A percentile compares a stretch with the other conserved stretches of the same genome.
phyloP scores from a whole-genome alignment of 2,329 filamentous ascomycete genomes.

The Lojkania enalia region DNA sequence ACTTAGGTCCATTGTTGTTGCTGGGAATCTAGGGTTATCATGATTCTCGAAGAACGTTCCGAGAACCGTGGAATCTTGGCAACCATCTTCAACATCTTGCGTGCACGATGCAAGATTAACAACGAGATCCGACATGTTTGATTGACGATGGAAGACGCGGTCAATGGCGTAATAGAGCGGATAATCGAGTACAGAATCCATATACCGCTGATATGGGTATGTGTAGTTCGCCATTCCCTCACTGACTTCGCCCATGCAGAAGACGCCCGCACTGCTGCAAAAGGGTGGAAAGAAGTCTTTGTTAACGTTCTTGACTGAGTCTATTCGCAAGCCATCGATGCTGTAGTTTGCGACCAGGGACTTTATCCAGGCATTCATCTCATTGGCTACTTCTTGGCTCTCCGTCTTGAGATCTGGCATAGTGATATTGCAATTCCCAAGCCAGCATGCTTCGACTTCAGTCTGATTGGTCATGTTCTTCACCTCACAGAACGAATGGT shows the following conservation, averaged over 20 bases:
- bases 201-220: conserved; percentile 16
- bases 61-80: conserved; percentile 45
- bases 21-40: conserved; percentile 47
- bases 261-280: conserved; percentile 53
- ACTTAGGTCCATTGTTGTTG: conserved; percentile 39
- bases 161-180: conserved; percentile 4
- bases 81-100: conserved; percentile 13
- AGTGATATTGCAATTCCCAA: conserved; percentile 20
- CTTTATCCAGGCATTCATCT: conserved; percentile 15
- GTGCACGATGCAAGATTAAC: conserved; percentile 2
- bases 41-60: conserved; percentile 49
- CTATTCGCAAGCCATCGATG: conserved; percentile 59
- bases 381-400: conserved; percentile 7
- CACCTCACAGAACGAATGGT: conserved; percentile 14
- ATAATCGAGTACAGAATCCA: conserved; percentile 11
- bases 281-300: conserved; percentile 60
- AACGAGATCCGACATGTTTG: conserved; percentile 9
- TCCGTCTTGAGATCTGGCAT: conserved; percentile 23
- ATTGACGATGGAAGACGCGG: conserved; percentile 3
- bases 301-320: conserved; percentile 62
- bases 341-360: conserved; percentile 15
- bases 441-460: conserved; percentile 20
- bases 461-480: conserved; percentile 17
- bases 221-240: conserved; percentile 27
- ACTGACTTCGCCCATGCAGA: conserved; percentile 44